phyloP scores from a whole-genome alignment of 1,139 yeast genomes.

The Suzukiozyma palmioleophila region DNA sequence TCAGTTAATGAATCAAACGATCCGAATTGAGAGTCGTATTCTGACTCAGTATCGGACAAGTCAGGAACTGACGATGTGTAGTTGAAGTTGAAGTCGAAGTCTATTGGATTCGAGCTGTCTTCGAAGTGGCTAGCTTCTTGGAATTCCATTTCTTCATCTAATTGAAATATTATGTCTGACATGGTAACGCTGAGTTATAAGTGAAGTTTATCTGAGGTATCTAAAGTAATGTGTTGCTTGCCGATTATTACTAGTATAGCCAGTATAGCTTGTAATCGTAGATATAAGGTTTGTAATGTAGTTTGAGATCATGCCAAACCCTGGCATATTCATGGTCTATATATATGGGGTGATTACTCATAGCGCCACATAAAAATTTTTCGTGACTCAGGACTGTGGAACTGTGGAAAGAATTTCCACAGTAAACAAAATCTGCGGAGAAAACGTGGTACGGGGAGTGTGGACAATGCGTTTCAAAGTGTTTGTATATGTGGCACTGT shows the following conservation, averaged over 20 bases:
- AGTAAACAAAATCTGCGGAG: neutral
- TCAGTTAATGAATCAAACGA: neutral
- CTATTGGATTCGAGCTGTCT: neutral
- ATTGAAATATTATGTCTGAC: slow-evolving; percentile 1
- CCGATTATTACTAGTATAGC: no score
- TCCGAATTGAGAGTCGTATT: slow-evolving; percentile 1
- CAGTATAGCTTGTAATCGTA: no score
- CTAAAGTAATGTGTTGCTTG: no score
- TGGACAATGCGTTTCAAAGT: no score
- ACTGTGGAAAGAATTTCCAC: neutral
- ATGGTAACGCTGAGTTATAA: neutral
- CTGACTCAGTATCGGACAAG: neutral
- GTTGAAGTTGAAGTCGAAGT: neutral
- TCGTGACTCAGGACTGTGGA: neutral
- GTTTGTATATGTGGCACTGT: no score
- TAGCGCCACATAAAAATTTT: slow-evolving; percentile 1
- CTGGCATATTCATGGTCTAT: neutral
- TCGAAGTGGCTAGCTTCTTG: neutral
- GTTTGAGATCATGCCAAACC: no score
- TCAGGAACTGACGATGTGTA: neutral
- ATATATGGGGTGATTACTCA: neutral
- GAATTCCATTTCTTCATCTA: slow-evolving; percentile 1
- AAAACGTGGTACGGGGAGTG: no score
- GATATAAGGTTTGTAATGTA: no score
- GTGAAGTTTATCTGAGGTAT: no score